phyloP scores from a whole-genome alignment of 352 stramenopile species.

The Phytophthora agathidicida region DNA sequence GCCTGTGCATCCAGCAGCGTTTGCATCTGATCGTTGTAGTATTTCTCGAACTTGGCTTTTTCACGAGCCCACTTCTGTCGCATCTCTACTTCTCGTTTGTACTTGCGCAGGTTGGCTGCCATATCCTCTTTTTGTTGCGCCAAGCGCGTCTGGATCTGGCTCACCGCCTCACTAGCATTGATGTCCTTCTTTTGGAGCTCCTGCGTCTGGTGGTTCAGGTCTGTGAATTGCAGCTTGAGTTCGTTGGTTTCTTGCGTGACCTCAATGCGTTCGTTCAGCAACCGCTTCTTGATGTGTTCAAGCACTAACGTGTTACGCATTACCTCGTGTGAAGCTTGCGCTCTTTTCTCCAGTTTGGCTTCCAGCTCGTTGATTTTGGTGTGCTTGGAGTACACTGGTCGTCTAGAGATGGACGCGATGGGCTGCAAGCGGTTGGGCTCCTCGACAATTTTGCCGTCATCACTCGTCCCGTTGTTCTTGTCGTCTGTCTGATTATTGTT shows the following conservation, averaged over 20 bases:
- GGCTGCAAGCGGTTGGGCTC: slow-evolving; percentile 66
- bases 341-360: slow-evolving; percentile 59
- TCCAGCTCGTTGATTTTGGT: slow-evolving; percentile 84
- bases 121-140: slow-evolving; percentile 78
- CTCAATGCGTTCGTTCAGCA: slow-evolving; percentile 61
- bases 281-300: slow-evolving; percentile 82
- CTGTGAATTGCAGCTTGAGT: slow-evolving; percentile 62
- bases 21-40: slow-evolving; percentile 82
- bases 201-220: slow-evolving; percentile 69
- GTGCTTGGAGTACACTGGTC: slow-evolving; percentile 85
- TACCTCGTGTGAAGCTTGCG: slow-evolving; percentile 64
- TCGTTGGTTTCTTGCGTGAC: slow-evolving; percentile 62
- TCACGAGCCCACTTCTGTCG: slow-evolving; percentile 79
- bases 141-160: slow-evolving; percentile 68
- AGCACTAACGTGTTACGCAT: slow-evolving; percentile 68
- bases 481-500: slow-evolving; percentile 43
- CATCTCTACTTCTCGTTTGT: slow-evolving; percentile 69
- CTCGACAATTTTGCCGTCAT: slow-evolving; percentile 38
- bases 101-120: slow-evolving; percentile 59
- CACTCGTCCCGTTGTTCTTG: neutral
- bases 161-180: slow-evolving; percentile 68
- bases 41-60: slow-evolving; percentile 86
- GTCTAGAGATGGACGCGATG: slow-evolving; percentile 75
- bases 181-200: slow-evolving; percentile 86
- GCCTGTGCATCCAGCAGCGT: slow-evolving; percentile 22